Conservation (phyloP, 805 yeast species). For the Sporopachydermia lactativora region DNA sequence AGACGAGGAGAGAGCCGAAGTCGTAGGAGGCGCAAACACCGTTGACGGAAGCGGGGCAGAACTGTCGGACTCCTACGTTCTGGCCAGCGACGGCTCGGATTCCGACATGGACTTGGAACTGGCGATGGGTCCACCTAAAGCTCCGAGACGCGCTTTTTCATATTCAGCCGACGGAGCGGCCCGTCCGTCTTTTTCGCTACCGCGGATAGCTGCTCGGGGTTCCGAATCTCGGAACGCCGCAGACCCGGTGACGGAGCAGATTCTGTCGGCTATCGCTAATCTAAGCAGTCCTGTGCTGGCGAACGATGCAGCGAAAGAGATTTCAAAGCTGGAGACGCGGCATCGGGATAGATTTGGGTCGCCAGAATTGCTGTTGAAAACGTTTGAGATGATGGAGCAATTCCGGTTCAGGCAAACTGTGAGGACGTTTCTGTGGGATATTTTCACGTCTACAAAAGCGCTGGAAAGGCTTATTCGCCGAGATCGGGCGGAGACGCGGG, state of each 20-base stretch:
- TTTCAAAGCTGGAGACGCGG: conserved; percentile 36
- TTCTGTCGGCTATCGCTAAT: conserved; percentile 30
- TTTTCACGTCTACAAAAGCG: conserved; percentile 39
- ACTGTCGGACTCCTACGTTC: too few relatives aligned
- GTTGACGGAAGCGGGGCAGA: too few relatives aligned
- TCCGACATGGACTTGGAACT: too few relatives aligned
- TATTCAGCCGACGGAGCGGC: too few relatives aligned
- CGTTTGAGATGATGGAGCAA: conserved; percentile 34
- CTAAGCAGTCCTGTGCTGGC: conserved; percentile 41
- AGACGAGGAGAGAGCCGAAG: conserved; percentile 6
- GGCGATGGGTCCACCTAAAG: too few relatives aligned
- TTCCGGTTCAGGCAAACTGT: conserved; percentile 49
- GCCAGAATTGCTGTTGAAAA: conserved; percentile 39
- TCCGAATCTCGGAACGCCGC: not conserved
- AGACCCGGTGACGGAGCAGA: conserved; percentile 14
- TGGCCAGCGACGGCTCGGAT: too few relatives aligned
- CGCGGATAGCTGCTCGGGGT: not conserved
- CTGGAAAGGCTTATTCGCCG: conserved; percentile 37
- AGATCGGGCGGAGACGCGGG: conserved; percentile 20
- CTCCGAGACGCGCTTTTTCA: too few relatives aligned
- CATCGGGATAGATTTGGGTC: conserved; percentile 40
- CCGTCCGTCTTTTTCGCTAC: too few relatives aligned
- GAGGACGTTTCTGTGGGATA: conserved; percentile 50
- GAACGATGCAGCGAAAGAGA: conserved; percentile 40
- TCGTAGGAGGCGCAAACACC: too few relatives aligned